Conservation (phyloP, 2,329 filamentous ascomycete species). For the Exophiala oligosperma region DNA sequence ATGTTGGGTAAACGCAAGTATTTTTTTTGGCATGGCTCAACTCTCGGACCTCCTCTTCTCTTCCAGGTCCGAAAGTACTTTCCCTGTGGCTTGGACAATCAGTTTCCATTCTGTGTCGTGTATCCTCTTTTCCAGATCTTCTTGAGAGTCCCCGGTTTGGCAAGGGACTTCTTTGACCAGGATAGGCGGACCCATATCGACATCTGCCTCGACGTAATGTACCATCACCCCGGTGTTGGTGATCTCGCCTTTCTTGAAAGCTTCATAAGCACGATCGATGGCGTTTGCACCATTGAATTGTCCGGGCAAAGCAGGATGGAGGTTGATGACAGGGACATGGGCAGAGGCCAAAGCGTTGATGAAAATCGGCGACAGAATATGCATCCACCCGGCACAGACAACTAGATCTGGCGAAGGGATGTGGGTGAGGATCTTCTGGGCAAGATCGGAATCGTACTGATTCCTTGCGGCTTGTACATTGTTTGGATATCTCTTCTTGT, state of each 20-base stretch:
- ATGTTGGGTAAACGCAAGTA: not conserved
- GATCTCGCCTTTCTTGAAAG: conserved; percentile 68
- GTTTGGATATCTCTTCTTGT: conserved; percentile 68
- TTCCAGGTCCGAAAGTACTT: conserved; percentile 42
- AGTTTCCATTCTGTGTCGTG: conserved; percentile 74
- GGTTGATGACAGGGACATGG: conserved; percentile 72
- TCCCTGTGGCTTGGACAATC: conserved; percentile 72
- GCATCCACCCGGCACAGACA: conserved; percentile 85
- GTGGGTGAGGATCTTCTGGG: conserved; percentile 63
- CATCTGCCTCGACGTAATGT: conserved; percentile 77
- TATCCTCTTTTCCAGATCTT: conserved; percentile 69
- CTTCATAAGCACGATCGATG: conserved; percentile 74
- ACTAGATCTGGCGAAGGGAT: conserved; percentile 65
- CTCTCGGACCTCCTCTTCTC: conserved; percentile 13
- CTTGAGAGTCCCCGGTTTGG: conserved; percentile 62
- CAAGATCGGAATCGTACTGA: conserved; percentile 74
- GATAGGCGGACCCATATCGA: conserved; percentile 77
- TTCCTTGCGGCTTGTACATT: conserved; percentile 56
- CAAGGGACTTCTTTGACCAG: conserved; percentile 68
- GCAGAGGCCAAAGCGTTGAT: conserved; percentile 65
- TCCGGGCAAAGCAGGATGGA: conserved; percentile 74
- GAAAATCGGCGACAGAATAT: conserved; percentile 71
- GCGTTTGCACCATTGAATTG: conserved; percentile 75
- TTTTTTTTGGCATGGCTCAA: not conserved
- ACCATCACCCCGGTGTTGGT: conserved; percentile 80